Percentiles rank a stretch among this genome's conserved stretches.
Conservation (phyloP, 169 alveolate genomes). For the Eimeria necatrix region DNA sequence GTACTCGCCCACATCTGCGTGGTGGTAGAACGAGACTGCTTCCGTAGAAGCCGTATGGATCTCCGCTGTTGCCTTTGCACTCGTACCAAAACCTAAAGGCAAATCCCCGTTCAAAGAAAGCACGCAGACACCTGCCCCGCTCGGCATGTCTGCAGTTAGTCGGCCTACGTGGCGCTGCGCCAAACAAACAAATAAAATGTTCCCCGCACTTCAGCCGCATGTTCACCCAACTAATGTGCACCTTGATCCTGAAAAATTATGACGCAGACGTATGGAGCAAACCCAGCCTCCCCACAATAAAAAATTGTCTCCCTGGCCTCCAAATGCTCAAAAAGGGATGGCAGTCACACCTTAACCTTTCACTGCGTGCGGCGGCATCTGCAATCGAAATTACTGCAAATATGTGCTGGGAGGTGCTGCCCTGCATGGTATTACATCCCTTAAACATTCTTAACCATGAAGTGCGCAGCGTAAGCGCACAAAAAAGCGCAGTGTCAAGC, state of each 20-base stretch:
- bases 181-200: background rate
- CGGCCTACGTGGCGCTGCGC: conserved; percentile 92
- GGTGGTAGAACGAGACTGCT: conserved; percentile 91
- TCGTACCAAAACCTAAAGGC: conserved; percentile 95
- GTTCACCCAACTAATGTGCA: background rate
- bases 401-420: too few species aligned
- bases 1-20: conserved; percentile 96
- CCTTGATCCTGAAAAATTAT: background rate
- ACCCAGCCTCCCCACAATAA: too few species aligned
- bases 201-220: background rate
- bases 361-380: too few species aligned
- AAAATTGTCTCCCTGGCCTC: too few species aligned
- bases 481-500: too few species aligned
- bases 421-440: too few species aligned
- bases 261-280: background rate
- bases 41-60: conserved; percentile 91
- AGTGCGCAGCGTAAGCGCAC: too few species aligned
- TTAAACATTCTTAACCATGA: too few species aligned
- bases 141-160: conserved; percentile 83
- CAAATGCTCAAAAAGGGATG: too few species aligned
- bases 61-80: conserved; percentile 93
- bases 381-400: too few species aligned
- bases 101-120: conserved; percentile 79
- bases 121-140: conserved; percentile 80
- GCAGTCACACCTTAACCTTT: too few species aligned